These are phyloP conservation scores for Xylariales sp. DNA, from an alignment of 2,329 filamentous ascomycete species.

Conservation along the genomic window DNA sequence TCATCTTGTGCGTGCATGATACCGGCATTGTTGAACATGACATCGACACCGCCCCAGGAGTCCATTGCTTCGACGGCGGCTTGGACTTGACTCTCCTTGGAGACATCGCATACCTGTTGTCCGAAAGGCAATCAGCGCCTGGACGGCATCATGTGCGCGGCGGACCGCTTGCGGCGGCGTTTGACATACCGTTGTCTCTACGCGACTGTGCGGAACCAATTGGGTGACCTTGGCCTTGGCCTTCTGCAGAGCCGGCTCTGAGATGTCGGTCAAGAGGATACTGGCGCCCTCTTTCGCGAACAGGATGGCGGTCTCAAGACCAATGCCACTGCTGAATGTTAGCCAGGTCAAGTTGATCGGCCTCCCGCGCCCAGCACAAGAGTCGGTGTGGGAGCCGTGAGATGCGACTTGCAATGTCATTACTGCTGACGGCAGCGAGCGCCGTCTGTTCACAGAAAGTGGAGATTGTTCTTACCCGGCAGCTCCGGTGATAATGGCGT, in stretches of 20 bases:
- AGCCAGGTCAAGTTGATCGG: neutral
- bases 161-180: neutral
- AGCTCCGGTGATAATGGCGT: constrained; percentile 74
- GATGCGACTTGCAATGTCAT: neutral
- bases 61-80: constrained; percentile 72
- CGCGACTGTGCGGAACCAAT: constrained; percentile 56
- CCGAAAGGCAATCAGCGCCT: neutral
- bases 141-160: neutral
- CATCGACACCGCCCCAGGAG: constrained; percentile 79
- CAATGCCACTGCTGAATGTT: constrained; percentile 65
- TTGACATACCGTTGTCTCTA: constrained; percentile 53
- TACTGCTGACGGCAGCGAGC: neutral
- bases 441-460: too few relatives aligned
- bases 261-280: constrained; percentile 83
- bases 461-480: constrained; percentile 81
- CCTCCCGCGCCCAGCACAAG: neutral
- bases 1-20: constrained; percentile 88
- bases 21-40: constrained; percentile 96
- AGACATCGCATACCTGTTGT: constrained; percentile 64
- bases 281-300: constrained; percentile 85
- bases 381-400: neutral
- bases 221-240: constrained; percentile 71
- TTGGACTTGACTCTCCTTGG: constrained; percentile 75
- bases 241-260: constrained; percentile 69
- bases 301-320: constrained; percentile 85